phyloP scores from a whole-genome alignment of 805 yeast genomes.

The Kodamaea hsintzibuensis region DNA sequence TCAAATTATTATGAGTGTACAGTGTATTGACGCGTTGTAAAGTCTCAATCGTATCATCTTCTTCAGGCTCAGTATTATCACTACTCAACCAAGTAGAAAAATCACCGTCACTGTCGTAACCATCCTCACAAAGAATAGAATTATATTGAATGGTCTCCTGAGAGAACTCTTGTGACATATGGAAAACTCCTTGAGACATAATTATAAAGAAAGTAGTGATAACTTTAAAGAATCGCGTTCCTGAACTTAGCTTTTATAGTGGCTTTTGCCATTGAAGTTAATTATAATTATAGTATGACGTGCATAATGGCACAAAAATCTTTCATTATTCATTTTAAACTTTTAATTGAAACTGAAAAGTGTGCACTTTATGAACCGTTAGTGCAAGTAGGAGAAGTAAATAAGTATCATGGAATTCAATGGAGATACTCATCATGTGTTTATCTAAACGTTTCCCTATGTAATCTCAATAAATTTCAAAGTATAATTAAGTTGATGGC shows the following conservation, averaged over 20 bases:
- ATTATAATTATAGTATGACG: background rate
- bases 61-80: background rate
- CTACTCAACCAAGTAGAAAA: background rate
- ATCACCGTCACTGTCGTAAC: background rate
- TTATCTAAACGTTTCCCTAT: too few species aligned
- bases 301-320: background rate
- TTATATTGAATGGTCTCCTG: conserved; percentile 2
- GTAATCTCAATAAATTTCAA: too few species aligned
- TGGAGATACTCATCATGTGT: too few species aligned
- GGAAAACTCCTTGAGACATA: conserved; percentile 11
- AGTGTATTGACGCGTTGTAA: conserved; percentile 1
- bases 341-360: too few species aligned
- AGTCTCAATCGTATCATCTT: background rate
- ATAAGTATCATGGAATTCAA: too few species aligned
- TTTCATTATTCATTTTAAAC: too few species aligned
- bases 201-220: background rate
- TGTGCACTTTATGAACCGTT: too few species aligned
- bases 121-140: conserved; percentile 1
- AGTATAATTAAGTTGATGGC: too few species aligned
- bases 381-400: too few species aligned
- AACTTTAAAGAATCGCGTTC: background rate
- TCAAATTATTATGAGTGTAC: background rate
- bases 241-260: background rate
- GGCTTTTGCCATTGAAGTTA: background rate
- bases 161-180: conserved; percentile 9